These are phyloP conservation scores for Saraca asoca DNA, from an alignment of 331 rosid genomes.

Conservation along the genomic window DNA sequence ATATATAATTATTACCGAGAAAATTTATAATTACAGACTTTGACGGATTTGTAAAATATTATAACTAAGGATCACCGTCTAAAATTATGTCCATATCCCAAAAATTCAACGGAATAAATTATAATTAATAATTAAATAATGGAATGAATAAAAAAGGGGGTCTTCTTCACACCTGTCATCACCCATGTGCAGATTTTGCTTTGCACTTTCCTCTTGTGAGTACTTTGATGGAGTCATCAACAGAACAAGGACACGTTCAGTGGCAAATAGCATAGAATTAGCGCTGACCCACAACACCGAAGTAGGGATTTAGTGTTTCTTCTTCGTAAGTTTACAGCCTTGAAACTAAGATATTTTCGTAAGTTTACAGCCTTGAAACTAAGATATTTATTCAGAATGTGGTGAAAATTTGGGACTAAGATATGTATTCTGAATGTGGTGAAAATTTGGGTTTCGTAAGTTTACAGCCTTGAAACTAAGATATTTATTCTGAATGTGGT, in stretches of 20 bases:
- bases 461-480: too few species aligned
- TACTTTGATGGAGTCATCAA: slow-evolving; percentile 35
- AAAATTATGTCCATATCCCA: too few species aligned
- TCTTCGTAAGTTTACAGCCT: background rate
- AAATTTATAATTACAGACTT: too few species aligned
- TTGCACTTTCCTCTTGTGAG: background rate
- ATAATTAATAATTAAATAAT: background rate
- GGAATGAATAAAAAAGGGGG: slow-evolving; percentile 1
- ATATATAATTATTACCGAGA: too few species aligned
- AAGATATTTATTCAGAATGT: background rate
- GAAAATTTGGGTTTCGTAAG: too few species aligned
- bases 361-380: background rate
- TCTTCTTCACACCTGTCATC: slow-evolving; percentile 32
- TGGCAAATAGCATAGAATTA: slow-evolving; percentile 3
- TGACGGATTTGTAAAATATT: too few species aligned
- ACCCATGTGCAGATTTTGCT: slow-evolving; percentile 58
- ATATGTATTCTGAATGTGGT: too few species aligned
- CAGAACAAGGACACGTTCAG: slow-evolving; percentile 34
- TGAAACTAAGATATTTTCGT: slow-evolving; percentile 17
- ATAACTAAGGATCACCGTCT: too few species aligned
- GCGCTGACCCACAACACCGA: slow-evolving; percentile 41
- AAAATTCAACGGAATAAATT: too few species aligned
- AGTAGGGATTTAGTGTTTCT: background rate
- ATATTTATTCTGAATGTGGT: too few species aligned
- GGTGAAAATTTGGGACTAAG: background rate